Evolutionary conservation across 345 rosid genomes (phyloP).

Genomic region (Brassica incana): DNA sequence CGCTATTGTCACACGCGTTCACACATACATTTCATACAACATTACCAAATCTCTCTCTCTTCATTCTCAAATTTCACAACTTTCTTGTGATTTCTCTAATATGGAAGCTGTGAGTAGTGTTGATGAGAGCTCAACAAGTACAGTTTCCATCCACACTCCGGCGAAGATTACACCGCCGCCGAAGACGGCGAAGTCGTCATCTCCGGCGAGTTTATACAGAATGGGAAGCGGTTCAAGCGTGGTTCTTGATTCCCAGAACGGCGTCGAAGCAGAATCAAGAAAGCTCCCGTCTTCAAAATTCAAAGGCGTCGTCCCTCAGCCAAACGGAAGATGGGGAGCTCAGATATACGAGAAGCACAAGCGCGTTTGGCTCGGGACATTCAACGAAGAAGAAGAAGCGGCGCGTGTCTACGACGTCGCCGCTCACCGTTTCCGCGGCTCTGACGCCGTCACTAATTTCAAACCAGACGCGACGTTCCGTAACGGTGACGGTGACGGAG

Average conservation of each 20-base stretch:
- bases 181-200: conserved; percentile 14
- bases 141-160: conserved; percentile 9
- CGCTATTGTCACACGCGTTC: conserved; percentile 25
- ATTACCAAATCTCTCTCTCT: conserved; percentile 23
- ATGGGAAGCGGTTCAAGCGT: conserved; percentile 63
- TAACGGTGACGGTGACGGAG: conserved; percentile 29
- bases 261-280: conserved; percentile 72
- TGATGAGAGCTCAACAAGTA: conserved; percentile 28
- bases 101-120: conserved; percentile 29
- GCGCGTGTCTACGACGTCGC: conserved; percentile 88
- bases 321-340: conserved; percentile 96
- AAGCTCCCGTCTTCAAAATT: conserved; percentile 82
- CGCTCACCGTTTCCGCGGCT: conserved; percentile 81
- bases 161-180: not conserved
- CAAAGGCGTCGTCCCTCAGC: conserved; percentile 98
- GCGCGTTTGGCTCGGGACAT: conserved; percentile 93
- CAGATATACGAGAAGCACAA: conserved; percentile 98
- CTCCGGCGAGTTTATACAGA: conserved; percentile 46
- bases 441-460: conserved; percentile 79
- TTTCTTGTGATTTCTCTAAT: conserved; percentile 16
- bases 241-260: conserved; percentile 57
- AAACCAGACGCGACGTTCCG: conserved; percentile 23
- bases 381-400: conserved; percentile 76
- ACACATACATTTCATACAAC: conserved; percentile 12
- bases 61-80: conserved; percentile 16